Base-by-base conservation (phyloP, 2,329 filamentous ascomycete genomes). In the Aspergillus glaucus region DNA sequence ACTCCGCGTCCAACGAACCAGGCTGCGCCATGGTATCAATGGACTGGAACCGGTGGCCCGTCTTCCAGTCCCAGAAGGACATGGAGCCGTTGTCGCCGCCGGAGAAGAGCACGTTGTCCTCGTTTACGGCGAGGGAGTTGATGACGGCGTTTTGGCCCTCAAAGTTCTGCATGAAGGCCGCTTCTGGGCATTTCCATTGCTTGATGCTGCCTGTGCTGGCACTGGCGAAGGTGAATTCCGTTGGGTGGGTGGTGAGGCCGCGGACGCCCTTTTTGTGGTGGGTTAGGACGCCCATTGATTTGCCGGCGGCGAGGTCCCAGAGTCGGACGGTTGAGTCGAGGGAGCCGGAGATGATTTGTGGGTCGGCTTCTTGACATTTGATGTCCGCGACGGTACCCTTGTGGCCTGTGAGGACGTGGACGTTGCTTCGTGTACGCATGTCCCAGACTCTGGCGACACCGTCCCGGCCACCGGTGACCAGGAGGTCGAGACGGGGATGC, bases 31-130 rank as follows among this genome's bases (percentile, higher is more conserved):
- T 88, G 3, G 88, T 95, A 59, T 98, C 91, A 10, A 92, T 79
- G 7, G 83, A 81, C 71, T 98, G 93, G 74, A 93, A 98, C 43
- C 87, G 80, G 66, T 98, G 83, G 0, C 94, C 93, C 0, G 90
- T 87, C 73, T 97, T 97, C 93, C 93, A 98, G 68, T 98, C 94
- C 87, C 91, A 98, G 76, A 98, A 98, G 57, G 84, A 88, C 77
- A 97, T 93, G 32, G 88, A 94, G 37, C 94, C 93, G 60, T 98
- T 96, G 64, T 98, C 93, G 43, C 85, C 92, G 49, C 93, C 93
- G 2, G 90, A 93, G 70, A 98, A 96, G 50, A 98, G 72, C 14
- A 97, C 88, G 61, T 96, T 93, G 66, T 96, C 89, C 62, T 94
- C 88, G 67, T 98, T 98, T 28, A 93, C 90, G 40, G 89, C 81